These are phyloP conservation scores for Monosporozyma unispora DNA, from an alignment of 805 yeast species.

Conservation along the genomic window DNA sequence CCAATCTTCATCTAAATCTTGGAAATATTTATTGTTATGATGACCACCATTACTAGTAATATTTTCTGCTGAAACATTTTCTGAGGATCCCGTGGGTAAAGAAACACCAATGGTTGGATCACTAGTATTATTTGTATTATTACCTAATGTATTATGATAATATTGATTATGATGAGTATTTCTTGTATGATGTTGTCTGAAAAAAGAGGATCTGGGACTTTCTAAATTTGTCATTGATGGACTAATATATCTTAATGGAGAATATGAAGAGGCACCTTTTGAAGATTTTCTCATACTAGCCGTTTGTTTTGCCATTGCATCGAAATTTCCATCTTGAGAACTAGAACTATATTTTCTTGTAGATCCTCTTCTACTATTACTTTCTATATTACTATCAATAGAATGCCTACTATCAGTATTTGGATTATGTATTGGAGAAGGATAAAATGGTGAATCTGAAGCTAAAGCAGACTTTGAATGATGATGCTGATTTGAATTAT, in stretches of 20 bases:
- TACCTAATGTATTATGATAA: slow-evolving; percentile 7
- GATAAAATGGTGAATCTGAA: background rate
- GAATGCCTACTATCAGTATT: background rate
- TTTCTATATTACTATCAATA: background rate
- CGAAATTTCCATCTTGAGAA: slow-evolving; percentile 19
- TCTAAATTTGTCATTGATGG: slow-evolving; percentile 12
- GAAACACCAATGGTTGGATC: background rate
- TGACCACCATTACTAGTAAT: slow-evolving; percentile 9
- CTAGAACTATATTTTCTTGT: slow-evolving; percentile 1
- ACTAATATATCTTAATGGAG: slow-evolving; percentile 21
- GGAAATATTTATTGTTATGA: slow-evolving; percentile 35
- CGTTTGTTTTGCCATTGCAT: slow-evolving; percentile 23
- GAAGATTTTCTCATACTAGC: slow-evolving; percentile 14
- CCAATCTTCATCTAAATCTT: slow-evolving; percentile 88
- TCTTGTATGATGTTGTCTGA: slow-evolving; percentile 8
- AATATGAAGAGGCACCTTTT: slow-evolving; percentile 10
- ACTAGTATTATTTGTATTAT: slow-evolving; percentile 3
- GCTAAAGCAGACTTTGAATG: background rate
- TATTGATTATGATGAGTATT: slow-evolving; percentile 10
- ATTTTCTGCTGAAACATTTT: background rate
- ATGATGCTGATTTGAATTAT: background rate
- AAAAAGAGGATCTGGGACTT: slow-evolving; percentile 11
- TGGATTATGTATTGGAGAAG: background rate
- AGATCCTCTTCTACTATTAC: background rate
- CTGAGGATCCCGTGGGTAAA: background rate